A percentile compares a stretch with the other conserved stretches of the same genome.
phyloP scores from a whole-genome alignment of 495 filamentous ascomycete genomes.

The Neohortaea acidophila region DNA sequence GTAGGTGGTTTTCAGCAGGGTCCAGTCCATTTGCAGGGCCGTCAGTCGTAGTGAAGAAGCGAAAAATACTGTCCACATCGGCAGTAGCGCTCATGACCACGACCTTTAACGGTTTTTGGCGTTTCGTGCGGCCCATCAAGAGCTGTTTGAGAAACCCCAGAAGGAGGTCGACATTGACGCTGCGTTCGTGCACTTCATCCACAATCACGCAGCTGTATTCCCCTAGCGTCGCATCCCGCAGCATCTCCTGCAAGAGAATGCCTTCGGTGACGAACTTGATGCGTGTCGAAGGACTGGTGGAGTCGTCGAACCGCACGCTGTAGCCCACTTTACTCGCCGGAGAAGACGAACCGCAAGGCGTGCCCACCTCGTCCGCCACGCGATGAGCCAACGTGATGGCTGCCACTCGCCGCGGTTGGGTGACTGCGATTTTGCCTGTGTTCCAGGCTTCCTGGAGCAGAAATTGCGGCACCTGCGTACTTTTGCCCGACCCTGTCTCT shows the following conservation, averaged over 20 bases:
- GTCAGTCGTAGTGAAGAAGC: slow-evolving; percentile 45
- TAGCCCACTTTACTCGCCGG: slow-evolving; percentile 73
- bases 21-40: background rate
- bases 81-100: slow-evolving; percentile 95
- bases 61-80: slow-evolving; percentile 59
- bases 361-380: slow-evolving; percentile 83
- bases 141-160: slow-evolving; percentile 75
- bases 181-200: slow-evolving; percentile 94
- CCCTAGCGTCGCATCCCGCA: slow-evolving; percentile 66
- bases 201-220: slow-evolving; percentile 83
- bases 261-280: slow-evolving; percentile 96
- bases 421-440: slow-evolving; percentile 79
- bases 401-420: slow-evolving; percentile 83
- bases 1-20: slow-evolving; percentile 1
- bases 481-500: slow-evolving; percentile 93
- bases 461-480: slow-evolving; percentile 91
- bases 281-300: slow-evolving; percentile 51
- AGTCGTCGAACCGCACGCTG: slow-evolving; percentile 84
- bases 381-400: slow-evolving; percentile 83
- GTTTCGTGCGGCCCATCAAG: slow-evolving; percentile 28
- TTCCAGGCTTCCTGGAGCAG: slow-evolving; percentile 70
- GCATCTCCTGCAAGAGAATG: slow-evolving; percentile 88
- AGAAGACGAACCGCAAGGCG: slow-evolving; percentile 50
- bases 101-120: slow-evolving; percentile 65
- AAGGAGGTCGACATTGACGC: slow-evolving; percentile 86